Evolutionary conservation across 805 yeast species (phyloP), one percentile per base, ranked within the genome.

Genomic region (Candida rishiriensis): DNA sequence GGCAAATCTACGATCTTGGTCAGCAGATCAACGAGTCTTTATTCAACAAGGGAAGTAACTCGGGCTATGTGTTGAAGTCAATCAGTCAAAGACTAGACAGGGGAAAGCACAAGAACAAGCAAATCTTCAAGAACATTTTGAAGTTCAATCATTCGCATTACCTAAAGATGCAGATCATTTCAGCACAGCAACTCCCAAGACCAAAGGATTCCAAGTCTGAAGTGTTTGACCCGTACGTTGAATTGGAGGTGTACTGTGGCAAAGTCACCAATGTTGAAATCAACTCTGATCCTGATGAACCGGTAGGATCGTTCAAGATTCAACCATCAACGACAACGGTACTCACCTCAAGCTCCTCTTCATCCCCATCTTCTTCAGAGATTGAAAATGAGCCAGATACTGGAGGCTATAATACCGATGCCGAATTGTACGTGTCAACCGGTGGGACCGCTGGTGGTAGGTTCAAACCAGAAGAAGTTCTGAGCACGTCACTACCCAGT

Each of bases 1-100:
- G 97, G 97, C 99, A 91, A 63, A 83, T 93, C 0, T 83, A 79
- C 59, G 99, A 93, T 58, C 46, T 80, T 14, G 97, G 97, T 0
- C 91, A 90, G 59, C 96, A 89, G 58, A 56, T 93, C 10, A 90
- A 89, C 60, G 85, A 85, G 49, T 87, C 96, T 3, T 67, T 89
- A 75, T 88, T 91, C 62, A 78, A 78, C 40, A 63, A 74, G 13
- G 75, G 78, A 0, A 69, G 73, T 12, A 74, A 70, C 37, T 67
- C 75, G 0, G 99, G 99, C 0, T 93, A 88, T 58, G 79, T 85
- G 8, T 65, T 87, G 39, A 93, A 93, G 56, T 97, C 97, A 5
- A 17, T 15, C 1, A 41, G 39, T 32, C 52, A 47, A 38, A 38
- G 59, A 30, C 16, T 33, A 6, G 42, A 40, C 11, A 43, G 50